Evolutionary conservation across 805 yeast species (phyloP).

Genomic region (Candida morakotiae): DNA sequence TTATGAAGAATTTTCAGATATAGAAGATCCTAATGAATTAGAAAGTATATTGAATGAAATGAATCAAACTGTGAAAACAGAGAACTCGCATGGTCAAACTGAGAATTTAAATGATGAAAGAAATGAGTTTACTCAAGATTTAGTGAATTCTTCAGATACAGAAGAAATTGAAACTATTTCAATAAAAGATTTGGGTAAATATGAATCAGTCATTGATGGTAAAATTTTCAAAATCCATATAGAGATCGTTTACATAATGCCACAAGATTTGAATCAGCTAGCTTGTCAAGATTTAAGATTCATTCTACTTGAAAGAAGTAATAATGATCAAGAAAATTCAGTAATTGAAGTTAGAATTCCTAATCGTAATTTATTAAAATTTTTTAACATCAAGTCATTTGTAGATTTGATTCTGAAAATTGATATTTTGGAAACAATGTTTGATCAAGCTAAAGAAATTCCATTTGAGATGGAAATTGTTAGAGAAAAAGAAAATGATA

Average conservation of each 20-base stretch:
- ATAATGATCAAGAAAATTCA: not conserved
- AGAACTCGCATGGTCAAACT: not conserved
- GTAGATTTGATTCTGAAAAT: not conserved
- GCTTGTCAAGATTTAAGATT: not conserved
- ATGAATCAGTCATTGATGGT: no score
- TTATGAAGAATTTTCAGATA: not conserved
- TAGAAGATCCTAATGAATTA: not conserved
- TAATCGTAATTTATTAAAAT: not conserved
- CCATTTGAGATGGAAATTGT: slow-evolving; percentile 1
- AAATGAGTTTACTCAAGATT: not conserved
- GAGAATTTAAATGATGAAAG: no score
- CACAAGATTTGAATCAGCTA: not conserved
- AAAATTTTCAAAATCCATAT: slow-evolving; percentile 1
- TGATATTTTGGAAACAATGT: not conserved
- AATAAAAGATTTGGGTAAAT: not conserved
- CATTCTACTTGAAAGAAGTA: not conserved
- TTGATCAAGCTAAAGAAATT: not conserved
- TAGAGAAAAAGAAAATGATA: not conserved
- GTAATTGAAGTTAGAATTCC: not conserved
- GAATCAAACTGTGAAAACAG: not conserved
- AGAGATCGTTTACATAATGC: not conserved
- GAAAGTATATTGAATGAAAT: not conserved
- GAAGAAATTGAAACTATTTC: not conserved
- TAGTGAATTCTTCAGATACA: not conserved
- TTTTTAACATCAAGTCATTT: not conserved